These are phyloP conservation scores for Candida berthetii DNA, from an alignment of 805 yeast species.

Conservation along the genomic window DNA sequence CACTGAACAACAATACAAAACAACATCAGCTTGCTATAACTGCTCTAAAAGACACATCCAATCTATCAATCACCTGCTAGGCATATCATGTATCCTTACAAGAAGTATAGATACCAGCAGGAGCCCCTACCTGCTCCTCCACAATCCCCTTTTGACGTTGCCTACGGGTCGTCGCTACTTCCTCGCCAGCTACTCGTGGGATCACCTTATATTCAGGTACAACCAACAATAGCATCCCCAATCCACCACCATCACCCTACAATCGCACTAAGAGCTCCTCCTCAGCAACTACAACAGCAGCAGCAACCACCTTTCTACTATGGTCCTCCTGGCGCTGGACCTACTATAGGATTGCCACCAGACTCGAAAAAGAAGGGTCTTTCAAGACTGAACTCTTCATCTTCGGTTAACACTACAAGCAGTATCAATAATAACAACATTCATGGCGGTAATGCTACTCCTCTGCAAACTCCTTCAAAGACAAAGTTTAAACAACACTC, in stretches of 20 bases:
- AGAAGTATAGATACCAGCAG: not conserved
- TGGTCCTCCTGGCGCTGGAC: no score
- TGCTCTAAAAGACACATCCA: no score
- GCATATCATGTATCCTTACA: not conserved
- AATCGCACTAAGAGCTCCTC: not conserved
- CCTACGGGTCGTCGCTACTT: conserved; percentile 54
- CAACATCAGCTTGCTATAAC: no score
- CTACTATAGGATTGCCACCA: no score
- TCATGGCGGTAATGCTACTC: not conserved
- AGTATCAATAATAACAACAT: no score
- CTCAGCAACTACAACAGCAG: no score
- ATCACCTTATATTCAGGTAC: conserved; percentile 49
- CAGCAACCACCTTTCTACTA: no score
- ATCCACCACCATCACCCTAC: conserved; percentile 9
- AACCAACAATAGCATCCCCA: conserved; percentile 26
- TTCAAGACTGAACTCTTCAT: no score
- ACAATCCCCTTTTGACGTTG: conserved; percentile 51
- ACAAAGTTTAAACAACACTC: not conserved
- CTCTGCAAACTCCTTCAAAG: not conserved
- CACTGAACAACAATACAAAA: no score
- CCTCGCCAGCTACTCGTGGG: conserved; percentile 57
- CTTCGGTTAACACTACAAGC: no score
- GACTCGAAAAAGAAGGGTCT: no score
- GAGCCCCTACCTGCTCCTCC: conserved; percentile 25
- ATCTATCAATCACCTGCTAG: no score